Conservation (phyloP, 768 basidiomycete genomes). For the Lactarius hengduanensis region DNA sequence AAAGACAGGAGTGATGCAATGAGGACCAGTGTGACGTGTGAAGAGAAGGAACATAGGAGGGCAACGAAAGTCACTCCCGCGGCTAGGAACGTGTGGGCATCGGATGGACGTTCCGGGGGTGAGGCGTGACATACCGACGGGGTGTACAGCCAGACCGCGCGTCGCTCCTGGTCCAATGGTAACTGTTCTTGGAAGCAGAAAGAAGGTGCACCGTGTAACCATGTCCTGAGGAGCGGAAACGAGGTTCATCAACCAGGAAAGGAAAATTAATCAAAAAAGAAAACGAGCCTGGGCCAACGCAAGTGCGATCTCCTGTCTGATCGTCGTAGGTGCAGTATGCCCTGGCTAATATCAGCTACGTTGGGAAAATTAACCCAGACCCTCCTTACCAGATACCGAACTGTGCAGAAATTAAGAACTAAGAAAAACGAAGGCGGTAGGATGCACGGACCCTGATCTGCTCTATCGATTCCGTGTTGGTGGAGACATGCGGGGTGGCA, state of each 20-base stretch:
- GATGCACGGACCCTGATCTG: slow-evolving; percentile 32
- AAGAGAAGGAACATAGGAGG: slow-evolving; percentile 58
- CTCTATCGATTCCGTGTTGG: slow-evolving; percentile 49
- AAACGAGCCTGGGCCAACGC: slow-evolving; percentile 46
- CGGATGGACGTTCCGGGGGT: background rate
- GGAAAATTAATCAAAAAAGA: background rate
- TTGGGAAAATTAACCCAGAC: slow-evolving; percentile 2
- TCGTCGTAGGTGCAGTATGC: slow-evolving; percentile 54
- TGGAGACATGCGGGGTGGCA: slow-evolving; percentile 24
- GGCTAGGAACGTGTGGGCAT: slow-evolving; percentile 35
- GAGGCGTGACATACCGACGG: slow-evolving; percentile 51
- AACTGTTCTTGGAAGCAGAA: slow-evolving; percentile 39
- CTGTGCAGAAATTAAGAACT: slow-evolving; percentile 37
- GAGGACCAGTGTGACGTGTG: slow-evolving; percentile 47
- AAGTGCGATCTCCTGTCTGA: slow-evolving; percentile 45
- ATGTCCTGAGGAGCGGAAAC: slow-evolving; percentile 40
- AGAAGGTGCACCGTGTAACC: slow-evolving; percentile 52
- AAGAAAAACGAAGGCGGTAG: slow-evolving; percentile 26
- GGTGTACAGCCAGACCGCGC: slow-evolving; percentile 69
- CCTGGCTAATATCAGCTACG: slow-evolving; percentile 41
- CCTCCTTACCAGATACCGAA: slow-evolving; percentile 64
- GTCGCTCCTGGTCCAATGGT: slow-evolving; percentile 63
- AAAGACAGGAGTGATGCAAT: slow-evolving; percentile 53
- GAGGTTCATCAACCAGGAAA: background rate
- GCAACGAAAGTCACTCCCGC: slow-evolving; percentile 62